phyloP scores from a whole-genome alignment of 1,284 basidiomycete genomes.

The Ceratobasidium sp. region DNA sequence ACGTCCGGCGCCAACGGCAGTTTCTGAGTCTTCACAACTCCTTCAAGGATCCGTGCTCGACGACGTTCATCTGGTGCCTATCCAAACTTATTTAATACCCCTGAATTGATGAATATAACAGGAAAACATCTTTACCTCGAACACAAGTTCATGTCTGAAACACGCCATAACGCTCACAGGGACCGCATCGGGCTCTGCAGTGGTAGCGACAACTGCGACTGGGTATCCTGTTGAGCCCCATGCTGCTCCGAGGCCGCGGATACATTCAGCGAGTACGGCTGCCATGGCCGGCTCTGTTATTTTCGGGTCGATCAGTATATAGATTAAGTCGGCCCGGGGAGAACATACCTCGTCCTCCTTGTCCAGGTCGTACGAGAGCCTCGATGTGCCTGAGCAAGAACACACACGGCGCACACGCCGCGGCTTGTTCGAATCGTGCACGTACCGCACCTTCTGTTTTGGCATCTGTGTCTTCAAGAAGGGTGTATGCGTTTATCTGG shows the following conservation, averaged over 20 bases:
- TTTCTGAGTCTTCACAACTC: conserved; percentile 62
- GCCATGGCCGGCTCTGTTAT: conserved; percentile 72
- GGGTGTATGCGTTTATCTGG: conserved; percentile 91
- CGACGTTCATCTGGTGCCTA: conserved; percentile 87
- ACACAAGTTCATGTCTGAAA: conserved; percentile 90
- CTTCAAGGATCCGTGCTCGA: conserved; percentile 74
- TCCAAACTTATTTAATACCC: neutral
- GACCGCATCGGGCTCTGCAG: conserved; percentile 76
- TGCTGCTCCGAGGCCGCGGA: conserved; percentile 68
- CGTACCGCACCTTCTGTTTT: conserved; percentile 85
- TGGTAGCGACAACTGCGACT: conserved; percentile 82
- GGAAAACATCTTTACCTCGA: no score
- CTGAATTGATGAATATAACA: conserved; percentile 59
- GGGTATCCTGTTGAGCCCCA: conserved; percentile 76
- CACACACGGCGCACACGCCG: conserved; percentile 87
- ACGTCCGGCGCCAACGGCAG: conserved; percentile 80
- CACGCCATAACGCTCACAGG: conserved; percentile 76
- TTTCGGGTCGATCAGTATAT: conserved; percentile 41
- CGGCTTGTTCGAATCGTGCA: conserved; percentile 85
- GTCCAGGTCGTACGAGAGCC: conserved; percentile 71
- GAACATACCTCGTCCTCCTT: conserved; percentile 47
- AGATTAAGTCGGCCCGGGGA: conserved; percentile 50
- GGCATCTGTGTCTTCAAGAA: conserved; percentile 84
- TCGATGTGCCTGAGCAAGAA: conserved; percentile 88
- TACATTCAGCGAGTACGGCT: conserved; percentile 75